These are phyloP conservation scores for Ascomycota sp. DNA, from an alignment of 2,329 filamentous ascomycete genomes.

Conservation along the genomic window DNA sequence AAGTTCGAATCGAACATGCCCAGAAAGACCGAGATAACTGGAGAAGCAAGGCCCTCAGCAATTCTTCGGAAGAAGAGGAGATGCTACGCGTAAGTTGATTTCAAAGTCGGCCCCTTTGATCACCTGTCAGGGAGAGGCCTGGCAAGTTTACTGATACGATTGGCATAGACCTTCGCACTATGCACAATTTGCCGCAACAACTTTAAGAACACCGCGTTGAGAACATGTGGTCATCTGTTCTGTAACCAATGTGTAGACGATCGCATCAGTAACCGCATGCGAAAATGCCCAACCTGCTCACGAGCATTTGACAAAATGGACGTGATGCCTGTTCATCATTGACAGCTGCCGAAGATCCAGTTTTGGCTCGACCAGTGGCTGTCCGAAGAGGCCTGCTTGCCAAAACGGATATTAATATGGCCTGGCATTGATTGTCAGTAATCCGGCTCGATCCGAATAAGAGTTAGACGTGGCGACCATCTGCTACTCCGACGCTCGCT, in stretches of 20 bases:
- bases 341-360: too few species aligned
- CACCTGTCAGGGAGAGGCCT: too few species aligned
- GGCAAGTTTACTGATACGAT: conserved; percentile 1
- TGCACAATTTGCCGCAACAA: conserved; percentile 86
- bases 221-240: conserved; percentile 88
- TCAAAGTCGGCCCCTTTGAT: not conserved
- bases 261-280: conserved; percentile 69
- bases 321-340: conserved; percentile 51
- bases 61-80: conserved; percentile 65
- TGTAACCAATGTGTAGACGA: conserved; percentile 82
- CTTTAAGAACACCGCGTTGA: conserved; percentile 85
- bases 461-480: not conserved
- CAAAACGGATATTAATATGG: too few species aligned
- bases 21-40: conserved; percentile 71
- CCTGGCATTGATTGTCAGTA: too few species aligned
- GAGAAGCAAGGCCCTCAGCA: conserved; percentile 65
- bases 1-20: conserved; percentile 54
- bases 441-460: too few species aligned
- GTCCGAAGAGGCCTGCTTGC: too few species aligned
- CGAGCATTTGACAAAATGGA: conserved; percentile 83
- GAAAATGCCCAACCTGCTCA: conserved; percentile 90
- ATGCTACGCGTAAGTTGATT: conserved; percentile 61
- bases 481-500: not conserved
- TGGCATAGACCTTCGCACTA: conserved; percentile 24
- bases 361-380: not conserved